phyloP scores from a whole-genome alignment of 371 early-diverging fungal species.

The Rhizopus delemar region DNA sequence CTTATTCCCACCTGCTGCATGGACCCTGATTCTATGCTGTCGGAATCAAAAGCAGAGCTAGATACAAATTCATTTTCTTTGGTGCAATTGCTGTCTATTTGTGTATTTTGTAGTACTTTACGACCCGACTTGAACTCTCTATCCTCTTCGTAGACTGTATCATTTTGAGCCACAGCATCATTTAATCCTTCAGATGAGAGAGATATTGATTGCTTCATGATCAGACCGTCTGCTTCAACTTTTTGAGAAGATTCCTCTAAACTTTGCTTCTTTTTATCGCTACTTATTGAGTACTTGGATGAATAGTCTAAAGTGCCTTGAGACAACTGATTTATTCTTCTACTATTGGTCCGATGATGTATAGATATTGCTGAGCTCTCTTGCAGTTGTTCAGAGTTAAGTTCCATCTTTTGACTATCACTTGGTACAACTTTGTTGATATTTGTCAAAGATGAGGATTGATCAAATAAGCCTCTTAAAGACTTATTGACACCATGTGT shows the following conservation, averaged over 20 bases:
- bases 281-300: background rate
- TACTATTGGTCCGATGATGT: background rate
- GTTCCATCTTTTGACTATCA: constrained; percentile 32
- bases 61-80: constrained; percentile 27
- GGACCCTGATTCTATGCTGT: constrained; percentile 6
- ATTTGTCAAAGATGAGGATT: constrained; percentile 12
- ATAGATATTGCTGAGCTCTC: background rate
- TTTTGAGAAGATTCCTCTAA: background rate
- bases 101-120: constrained; percentile 34
- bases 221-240: background rate
- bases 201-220: background rate
- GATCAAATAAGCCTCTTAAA: constrained; percentile 22
- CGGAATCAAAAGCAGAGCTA: constrained; percentile 20
- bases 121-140: constrained; percentile 36
- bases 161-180: no score
- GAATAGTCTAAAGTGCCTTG: background rate
- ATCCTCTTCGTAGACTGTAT: background rate
- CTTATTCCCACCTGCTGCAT: background rate
- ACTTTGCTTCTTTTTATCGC: background rate
- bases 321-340: background rate
- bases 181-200: background rate
- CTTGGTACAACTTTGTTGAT: constrained; percentile 16
- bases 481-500: constrained; percentile 22
- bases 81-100: constrained; percentile 19
- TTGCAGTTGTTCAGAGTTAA: background rate